These are phyloP conservation scores for Podila verticillata DNA, from an alignment of 192 early-diverging fungal species.

Conservation along the genomic window DNA sequence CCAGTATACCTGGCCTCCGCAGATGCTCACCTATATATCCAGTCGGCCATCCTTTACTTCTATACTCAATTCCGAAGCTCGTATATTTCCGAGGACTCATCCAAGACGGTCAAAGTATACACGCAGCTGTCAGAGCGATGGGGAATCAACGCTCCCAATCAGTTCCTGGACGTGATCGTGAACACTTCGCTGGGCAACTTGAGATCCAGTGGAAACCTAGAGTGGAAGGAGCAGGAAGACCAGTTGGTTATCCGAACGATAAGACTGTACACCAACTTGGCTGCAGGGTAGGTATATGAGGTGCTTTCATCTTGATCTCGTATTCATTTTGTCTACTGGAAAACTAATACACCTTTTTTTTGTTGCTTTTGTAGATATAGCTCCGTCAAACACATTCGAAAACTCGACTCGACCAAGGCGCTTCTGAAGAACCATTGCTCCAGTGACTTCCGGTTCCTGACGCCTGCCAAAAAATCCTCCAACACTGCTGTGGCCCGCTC, in stretches of 20 bases:
- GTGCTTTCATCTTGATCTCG: neutral
- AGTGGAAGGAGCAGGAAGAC: constrained; percentile 37
- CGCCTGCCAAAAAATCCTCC: constrained; percentile 19
- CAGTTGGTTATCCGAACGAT: constrained; percentile 63
- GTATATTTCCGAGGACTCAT: constrained; percentile 78
- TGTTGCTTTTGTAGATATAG: constrained; percentile 62
- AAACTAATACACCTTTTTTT: neutral
- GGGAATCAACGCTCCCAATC: constrained; percentile 62
- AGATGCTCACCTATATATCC: constrained; percentile 39
- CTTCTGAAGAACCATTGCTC: constrained; percentile 79
- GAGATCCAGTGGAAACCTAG: constrained; percentile 23
- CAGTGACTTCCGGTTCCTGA: constrained; percentile 77
- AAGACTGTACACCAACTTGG: constrained; percentile 79
- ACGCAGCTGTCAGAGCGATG: constrained; percentile 70
- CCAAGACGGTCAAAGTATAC: constrained; percentile 72
- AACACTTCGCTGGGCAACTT: constrained; percentile 34
- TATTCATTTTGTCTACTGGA: neutral
- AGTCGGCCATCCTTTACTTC: constrained; percentile 79
- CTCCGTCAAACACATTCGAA: constrained; percentile 77
- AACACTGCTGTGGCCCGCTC: constrained; percentile 39
- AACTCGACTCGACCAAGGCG: constrained; percentile 73
- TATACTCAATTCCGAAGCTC: constrained; percentile 78
- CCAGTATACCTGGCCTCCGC: constrained; percentile 51
- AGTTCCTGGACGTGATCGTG: constrained; percentile 40
- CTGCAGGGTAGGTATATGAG: constrained; percentile 61